phyloP scores from a whole-genome alignment of 345 rosid species.

The Arabidopsis suecica region DNA sequence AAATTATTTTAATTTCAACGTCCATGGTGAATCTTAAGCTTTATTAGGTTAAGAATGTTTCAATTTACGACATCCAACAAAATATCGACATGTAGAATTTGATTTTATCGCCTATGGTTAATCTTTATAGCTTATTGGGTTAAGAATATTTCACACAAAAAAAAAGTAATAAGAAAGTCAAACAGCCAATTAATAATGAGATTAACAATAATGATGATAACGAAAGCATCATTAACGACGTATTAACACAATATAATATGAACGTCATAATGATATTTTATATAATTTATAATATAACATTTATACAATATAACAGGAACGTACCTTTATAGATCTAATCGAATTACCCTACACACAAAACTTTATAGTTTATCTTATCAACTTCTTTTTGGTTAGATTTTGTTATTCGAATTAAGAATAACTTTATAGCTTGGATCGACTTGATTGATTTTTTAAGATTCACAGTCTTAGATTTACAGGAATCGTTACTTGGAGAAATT shows the following conservation, averaged over 20 bases:
- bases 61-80: slow-evolving; percentile 9
- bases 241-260: slow-evolving; percentile 26
- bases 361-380: slow-evolving; percentile 41
- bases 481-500: background rate
- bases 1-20: no score
- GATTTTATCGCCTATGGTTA: slow-evolving; percentile 3
- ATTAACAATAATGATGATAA: slow-evolving; percentile 30
- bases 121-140: slow-evolving; percentile 10
- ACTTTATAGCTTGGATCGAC: slow-evolving; percentile 26
- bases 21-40: no score
- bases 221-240: slow-evolving; percentile 31
- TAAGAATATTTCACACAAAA: slow-evolving; percentile 11
- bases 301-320: slow-evolving; percentile 23
- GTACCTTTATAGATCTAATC: slow-evolving; percentile 33
- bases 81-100: background rate
- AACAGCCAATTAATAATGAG: slow-evolving; percentile 32
- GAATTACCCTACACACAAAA: slow-evolving; percentile 29
- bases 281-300: background rate
- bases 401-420: slow-evolving; percentile 14
- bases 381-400: slow-evolving; percentile 37
- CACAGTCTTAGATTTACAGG: slow-evolving; percentile 8
- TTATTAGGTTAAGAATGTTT: no score
- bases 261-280: background rate
- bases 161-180: slow-evolving; percentile 18
- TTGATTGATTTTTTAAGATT: slow-evolving; percentile 13